Evolutionary conservation across 345 rosid species (phyloP), one percentile per base, ranked within the genome.

Genomic region (Turnera subulata): DNA sequence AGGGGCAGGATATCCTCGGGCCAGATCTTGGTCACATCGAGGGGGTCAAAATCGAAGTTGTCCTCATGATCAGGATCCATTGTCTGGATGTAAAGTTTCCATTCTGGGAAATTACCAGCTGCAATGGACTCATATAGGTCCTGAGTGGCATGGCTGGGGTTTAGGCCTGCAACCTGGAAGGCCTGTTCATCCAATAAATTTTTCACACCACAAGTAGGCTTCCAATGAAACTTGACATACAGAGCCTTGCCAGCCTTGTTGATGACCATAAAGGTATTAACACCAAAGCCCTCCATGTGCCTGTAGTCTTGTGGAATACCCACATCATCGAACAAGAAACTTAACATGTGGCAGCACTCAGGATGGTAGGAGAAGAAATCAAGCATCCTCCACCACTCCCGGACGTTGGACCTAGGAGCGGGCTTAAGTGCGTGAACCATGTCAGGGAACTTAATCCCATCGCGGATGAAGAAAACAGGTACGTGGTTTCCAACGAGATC

Each of bases 401-500:
- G 99, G 69, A 93, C 71, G 74, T 93, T 91, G 43, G 99, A 76
- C 78, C 85, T 90, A 9, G 99, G 99, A 48, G 89, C 89, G n/a
- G 99, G 99, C 63, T 93, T 93, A 45, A 93, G 75, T 2, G 96
- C 78, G 74, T 93, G 99, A 16, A 93, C 82, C 89, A 85, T 70
- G 74, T 93, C 99, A 22, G 97, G 96, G 80, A 93, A 93, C 58
- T 93, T 85, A 81, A 93, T 87, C 53, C 92, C 99, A 80, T 90
- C 99, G 15, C 97, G 92, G 49, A 93, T 22, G 54, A 93, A 93
- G 73, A 93, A 93, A 60, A 93, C 99, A 6, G 95, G 97, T 72
- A 90, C 85, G 71, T 93, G 89, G 88, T 93, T 93, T 37, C 99
- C 99, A 64, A 93, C 97, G 16, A 93, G 92, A 80, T 93, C 99